Percentiles rank a stretch among this genome's conserved stretches.
phyloP scores from a whole-genome alignment of 768 basidiomycete genomes.

The Exidia glandulosa region DNA sequence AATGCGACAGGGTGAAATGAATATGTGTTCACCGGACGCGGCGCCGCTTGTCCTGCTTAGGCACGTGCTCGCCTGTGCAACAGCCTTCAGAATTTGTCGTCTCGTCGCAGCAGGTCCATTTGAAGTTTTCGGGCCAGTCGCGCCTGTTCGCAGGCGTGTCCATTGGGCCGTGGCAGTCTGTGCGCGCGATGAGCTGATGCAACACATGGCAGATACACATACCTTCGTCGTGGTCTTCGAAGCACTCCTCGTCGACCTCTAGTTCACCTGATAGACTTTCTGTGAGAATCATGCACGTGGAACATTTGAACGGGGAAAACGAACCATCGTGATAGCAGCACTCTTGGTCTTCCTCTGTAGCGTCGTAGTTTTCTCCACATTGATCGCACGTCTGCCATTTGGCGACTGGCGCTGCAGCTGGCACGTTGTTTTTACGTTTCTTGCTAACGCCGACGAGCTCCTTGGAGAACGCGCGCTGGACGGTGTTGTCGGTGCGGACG shows the following conservation, averaged over 20 bases:
- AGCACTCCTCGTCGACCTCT: constrained; percentile 28
- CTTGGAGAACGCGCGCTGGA: constrained; percentile 31
- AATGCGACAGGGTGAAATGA: no score
- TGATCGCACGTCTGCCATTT: constrained; percentile 36
- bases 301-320: no score
- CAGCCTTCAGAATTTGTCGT: constrained; percentile 27
- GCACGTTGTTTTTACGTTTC: background rate
- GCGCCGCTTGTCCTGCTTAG: background rate
- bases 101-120: constrained; percentile 40
- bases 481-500: constrained; percentile 28
- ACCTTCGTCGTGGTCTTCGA: constrained; percentile 36
- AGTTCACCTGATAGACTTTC: constrained; percentile 25
- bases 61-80: background rate
- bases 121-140: constrained; percentile 36
- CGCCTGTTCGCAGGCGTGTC: constrained; percentile 29
- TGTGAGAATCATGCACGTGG: no score
- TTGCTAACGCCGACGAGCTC: constrained; percentile 31
- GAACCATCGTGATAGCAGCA: constrained; percentile 44
- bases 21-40: background rate
- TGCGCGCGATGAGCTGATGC: background rate
- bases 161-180: constrained; percentile 33
- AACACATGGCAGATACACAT: background rate
- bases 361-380: constrained; percentile 39
- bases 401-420: constrained; percentile 4
- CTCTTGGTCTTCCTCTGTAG: constrained; percentile 28